Base-by-base conservation (phyloP, 768 basidiomycete genomes). In the Lentinula aciculospora region DNA sequence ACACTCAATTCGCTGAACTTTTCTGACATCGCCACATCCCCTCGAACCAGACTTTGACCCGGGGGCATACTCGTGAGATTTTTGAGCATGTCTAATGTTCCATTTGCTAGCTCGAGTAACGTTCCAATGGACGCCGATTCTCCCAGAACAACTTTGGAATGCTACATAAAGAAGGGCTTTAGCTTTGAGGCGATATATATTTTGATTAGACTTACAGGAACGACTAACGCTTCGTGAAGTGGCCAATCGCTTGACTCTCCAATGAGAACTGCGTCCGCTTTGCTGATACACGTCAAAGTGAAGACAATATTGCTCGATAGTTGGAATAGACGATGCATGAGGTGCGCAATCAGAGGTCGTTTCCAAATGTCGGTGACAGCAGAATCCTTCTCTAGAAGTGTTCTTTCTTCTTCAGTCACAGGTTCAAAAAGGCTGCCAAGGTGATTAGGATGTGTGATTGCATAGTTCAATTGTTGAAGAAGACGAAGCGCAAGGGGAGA, bases 361-460 rank as follows among this genome's bases (percentile, higher is more conserved):
- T 84, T 87, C 57, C 80, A 71, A 1, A 83, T 79, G 56, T 94
- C 89, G 36, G 80, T 68, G 56, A 81, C 72, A 32, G 80, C 73
- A 4, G 81, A 73, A 46, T 89, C 87, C 60, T 84, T 85, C 64
- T 94, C 89, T 48, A 91, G 75, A 49, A 76, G 76, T 0, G 71
- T 71, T 6, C 88, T 81, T 63, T 96, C 94, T 10, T 92, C 92
- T 1, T 79, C 67, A 0, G 88, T 88, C 13, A 90, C 77, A 5
- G 92, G 87, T 58, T 95, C 92, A 63, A 95, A 76, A 27, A 92
- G 75, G 62, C 86, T 86, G 1, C 88, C 84, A 12, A 97, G 79
- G 64, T 94, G 88, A 65, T 94, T 90, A 6, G 94, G 94, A 69
- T 98, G 94, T 0, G 92, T 88, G 47, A 96, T 77, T 0, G 92